A percentile compares a stretch with the other conserved stretches of the same genome.
phyloP scores from a whole-genome alignment of 352 stramenopile species.

The Globisporangium echinulatum region DNA sequence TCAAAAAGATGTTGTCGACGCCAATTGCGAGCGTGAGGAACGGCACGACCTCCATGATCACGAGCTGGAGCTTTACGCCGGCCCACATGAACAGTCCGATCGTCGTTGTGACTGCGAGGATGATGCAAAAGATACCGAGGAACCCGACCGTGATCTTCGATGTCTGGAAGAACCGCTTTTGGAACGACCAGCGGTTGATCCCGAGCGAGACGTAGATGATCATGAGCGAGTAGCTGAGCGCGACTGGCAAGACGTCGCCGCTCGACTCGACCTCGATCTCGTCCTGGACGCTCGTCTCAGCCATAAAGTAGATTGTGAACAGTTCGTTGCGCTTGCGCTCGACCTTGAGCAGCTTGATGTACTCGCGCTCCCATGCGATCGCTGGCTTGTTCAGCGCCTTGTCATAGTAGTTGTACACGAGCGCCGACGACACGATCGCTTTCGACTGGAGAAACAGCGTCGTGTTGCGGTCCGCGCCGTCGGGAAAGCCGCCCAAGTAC shows the following conservation, averaged over 20 bases:
- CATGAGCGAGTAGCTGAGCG: slow-evolving; percentile 58
- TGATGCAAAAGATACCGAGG: slow-evolving; percentile 53
- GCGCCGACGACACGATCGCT: slow-evolving; percentile 41
- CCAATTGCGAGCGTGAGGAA: slow-evolving; percentile 60
- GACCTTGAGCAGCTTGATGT: slow-evolving; percentile 51
- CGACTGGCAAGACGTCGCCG: slow-evolving; percentile 35
- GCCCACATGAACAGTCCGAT: slow-evolving; percentile 65
- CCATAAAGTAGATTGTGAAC: slow-evolving; percentile 62
- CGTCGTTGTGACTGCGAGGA: slow-evolving; percentile 50
- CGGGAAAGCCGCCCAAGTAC: slow-evolving; percentile 50
- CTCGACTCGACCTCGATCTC: slow-evolving; percentile 49
- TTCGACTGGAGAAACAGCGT: slow-evolving; percentile 37
- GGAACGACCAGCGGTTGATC: slow-evolving; percentile 52
- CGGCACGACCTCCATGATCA: slow-evolving; percentile 61
- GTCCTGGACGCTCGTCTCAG: slow-evolving; percentile 49
- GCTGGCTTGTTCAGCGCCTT: slow-evolving; percentile 31
- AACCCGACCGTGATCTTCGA: slow-evolving; percentile 65
- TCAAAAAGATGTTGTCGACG: slow-evolving; percentile 62
- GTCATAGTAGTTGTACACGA: slow-evolving; percentile 68
- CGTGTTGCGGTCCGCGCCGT: slow-evolving; percentile 39
- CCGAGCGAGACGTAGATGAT: slow-evolving; percentile 61
- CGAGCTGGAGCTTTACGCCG: slow-evolving; percentile 54
- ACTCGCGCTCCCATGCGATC: slow-evolving; percentile 61
- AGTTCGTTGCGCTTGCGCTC: slow-evolving; percentile 37
- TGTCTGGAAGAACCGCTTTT: slow-evolving; percentile 46